A percentile compares a stretch with the other conserved stretches of the same genome.
These are phyloP conservation scores for Globisporangium heterothallicum DNA, from an alignment of 352 stramenopile species.

Conservation along the genomic window DNA sequence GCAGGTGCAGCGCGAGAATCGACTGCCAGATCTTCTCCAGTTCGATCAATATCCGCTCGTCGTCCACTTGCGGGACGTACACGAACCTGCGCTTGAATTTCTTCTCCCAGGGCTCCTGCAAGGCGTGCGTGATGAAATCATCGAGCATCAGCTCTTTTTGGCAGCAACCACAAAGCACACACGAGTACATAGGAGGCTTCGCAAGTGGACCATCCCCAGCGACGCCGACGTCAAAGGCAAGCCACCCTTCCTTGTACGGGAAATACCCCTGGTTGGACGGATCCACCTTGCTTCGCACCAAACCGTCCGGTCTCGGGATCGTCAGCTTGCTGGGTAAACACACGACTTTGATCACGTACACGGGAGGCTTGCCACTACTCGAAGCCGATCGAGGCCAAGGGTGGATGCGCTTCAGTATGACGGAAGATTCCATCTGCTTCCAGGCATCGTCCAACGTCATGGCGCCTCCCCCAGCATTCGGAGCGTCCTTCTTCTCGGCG, in stretches of 20 bases:
- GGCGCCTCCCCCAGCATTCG: background rate
- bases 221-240: conserved; percentile 2
- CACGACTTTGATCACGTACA: conserved; percentile 9
- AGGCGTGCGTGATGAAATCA: conserved; percentile 6
- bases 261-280: background rate
- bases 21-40: conserved; percentile 13
- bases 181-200: background rate
- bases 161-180: conserved; percentile 12
- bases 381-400: too few relatives aligned
- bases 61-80: conserved; percentile 7
- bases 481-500: too few relatives aligned
- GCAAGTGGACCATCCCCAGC: too few relatives aligned
- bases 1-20: conserved; percentile 7
- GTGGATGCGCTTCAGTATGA: background rate
- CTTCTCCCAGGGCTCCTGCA: background rate
- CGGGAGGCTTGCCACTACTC: too few relatives aligned
- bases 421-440: background rate
- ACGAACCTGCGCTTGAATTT: conserved; percentile 11
- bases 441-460: background rate
- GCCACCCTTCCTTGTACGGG: conserved; percentile 14
- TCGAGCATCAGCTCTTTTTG: conserved; percentile 1
- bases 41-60: conserved; percentile 3
- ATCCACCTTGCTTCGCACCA: conserved; percentile 8
- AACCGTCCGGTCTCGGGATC: conserved; percentile 2
- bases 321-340: conserved; percentile 2